Evolutionary conservation across 148 eudicot genomes (phyloP).

Genomic region (Diospyros kaki): DNA sequence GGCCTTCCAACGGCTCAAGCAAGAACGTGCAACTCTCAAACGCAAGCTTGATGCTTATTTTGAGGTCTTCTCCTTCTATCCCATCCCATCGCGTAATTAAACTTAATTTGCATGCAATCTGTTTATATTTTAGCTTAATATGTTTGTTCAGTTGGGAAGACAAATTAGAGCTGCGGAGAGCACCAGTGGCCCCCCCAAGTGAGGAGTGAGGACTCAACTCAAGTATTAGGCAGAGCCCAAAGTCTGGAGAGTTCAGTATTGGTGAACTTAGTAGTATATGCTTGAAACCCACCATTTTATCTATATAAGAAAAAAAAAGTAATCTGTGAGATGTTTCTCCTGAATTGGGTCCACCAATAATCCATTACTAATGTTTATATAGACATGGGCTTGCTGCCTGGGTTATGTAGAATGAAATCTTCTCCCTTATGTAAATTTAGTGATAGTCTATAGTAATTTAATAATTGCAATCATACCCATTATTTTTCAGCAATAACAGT

Average conservation of each 20-base stretch:
- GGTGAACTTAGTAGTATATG: constrained; percentile 9
- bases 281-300: not conserved
- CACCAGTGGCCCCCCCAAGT: constrained; percentile 30
- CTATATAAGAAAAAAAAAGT: not conserved
- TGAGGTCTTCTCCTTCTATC: constrained; percentile 40
- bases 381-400: no score
- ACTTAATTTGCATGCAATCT: not conserved
- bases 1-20: constrained; percentile 72
- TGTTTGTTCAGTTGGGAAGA: constrained; percentile 54
- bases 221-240: not conserved
- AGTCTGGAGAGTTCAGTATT: not conserved
- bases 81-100: not conserved
- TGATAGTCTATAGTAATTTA: no score
- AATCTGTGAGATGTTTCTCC: no score
- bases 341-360: no score
- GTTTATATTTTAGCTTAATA: not conserved
- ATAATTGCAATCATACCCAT: no score
- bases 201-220: constrained; percentile 12
- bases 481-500: no score
- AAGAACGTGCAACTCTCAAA: constrained; percentile 63
- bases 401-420: no score
- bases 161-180: constrained; percentile 67
- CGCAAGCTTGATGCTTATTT: constrained; percentile 80
- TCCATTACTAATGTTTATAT: no score
- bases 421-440: no score